Base-by-base conservation (phyloP, 495 filamentous ascomycete genomes). In the Annulohypoxylon maeteangense region DNA sequence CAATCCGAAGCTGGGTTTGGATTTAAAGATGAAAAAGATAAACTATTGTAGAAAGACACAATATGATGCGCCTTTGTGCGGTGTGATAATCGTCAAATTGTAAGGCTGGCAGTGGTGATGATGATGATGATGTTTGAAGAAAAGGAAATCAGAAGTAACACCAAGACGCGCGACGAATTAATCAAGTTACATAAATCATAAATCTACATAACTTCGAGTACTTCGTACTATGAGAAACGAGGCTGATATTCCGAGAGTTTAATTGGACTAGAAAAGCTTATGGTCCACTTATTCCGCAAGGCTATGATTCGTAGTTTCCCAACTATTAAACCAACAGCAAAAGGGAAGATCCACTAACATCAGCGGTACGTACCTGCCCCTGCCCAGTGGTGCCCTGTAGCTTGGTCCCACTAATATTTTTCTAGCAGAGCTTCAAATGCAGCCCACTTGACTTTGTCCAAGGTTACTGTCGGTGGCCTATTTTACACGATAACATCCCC, bases 371-470 rank as follows among this genome's bases (percentile, higher is more conserved):
- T 61, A 22, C 38, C 42, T 25, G 34, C 60, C 47, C 27, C 62
- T 48, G 18, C 36, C 25, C n/a, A n/a, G n/a, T n/a, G n/a, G n/a
- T 29, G 51, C 40, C 36, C 56, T 47, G 18, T 6, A 65, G 63
- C 58, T 61, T 45, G 14, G 67, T 68, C 61, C 61, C 68, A 55
- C 66, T 74, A 62, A 76, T 72, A 78, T 81, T 82, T 82, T 83
- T 81, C 72, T 73, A 47, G 38, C 57, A 51, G 67, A 70, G 65
- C 57, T 69, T 71, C 71, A 57, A 71, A 62, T 62, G 62, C 62
- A 32, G 5, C 31, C 54, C 54, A 57, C 54, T 22, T 22, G 10
- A 20, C n/a, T 22, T 57, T 57, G 11, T 25, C 22, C 34, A 40
- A 25, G 22, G 6, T 42, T 57, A 25, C n/a, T n/a, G 14, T 12